A percentile compares a stretch with the other conserved stretches of the same genome.
Conservation (phyloP, 305 asterid species). For the Ilex paraguariensis region DNA sequence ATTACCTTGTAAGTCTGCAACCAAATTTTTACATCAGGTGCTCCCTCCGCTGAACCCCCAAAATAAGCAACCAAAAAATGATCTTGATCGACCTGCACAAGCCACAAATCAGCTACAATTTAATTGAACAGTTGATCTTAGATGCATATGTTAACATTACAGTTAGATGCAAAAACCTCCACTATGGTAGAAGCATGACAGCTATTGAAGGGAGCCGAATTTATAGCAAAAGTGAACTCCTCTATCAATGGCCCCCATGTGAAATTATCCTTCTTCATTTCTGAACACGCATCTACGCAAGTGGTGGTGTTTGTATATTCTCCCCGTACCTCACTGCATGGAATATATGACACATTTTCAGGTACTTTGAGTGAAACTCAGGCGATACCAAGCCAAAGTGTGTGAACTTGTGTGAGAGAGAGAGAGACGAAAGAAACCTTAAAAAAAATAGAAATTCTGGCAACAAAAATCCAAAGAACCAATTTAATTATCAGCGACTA, state of each 20-base stretch:
- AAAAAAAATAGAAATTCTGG: too few relatives aligned
- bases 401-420: slow-evolving; percentile 1
- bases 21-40: slow-evolving; percentile 89
- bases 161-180: slow-evolving; percentile 42
- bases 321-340: slow-evolving; percentile 34
- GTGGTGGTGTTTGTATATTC: too few relatives aligned
- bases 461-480: too few relatives aligned
- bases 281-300: too few relatives aligned
- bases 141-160: not conserved
- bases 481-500: too few relatives aligned
- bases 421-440: too few relatives aligned
- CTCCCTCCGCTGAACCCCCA: slow-evolving; percentile 89
- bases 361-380: slow-evolving; percentile 11
- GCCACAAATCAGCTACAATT: slow-evolving; percentile 11
- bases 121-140: slow-evolving; percentile 1
- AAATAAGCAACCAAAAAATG: slow-evolving; percentile 79
- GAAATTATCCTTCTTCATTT: slow-evolving; percentile 34
- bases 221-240: slow-evolving; percentile 65
- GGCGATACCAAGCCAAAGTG: slow-evolving; percentile 14
- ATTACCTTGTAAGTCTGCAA: slow-evolving; percentile 66
- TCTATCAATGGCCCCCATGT: slow-evolving; percentile 56
- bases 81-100: slow-evolving; percentile 58
- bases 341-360: slow-evolving; percentile 5
- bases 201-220: slow-evolving; percentile 67
- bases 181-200: slow-evolving; percentile 94